A percentile compares a stretch with the other conserved stretches of the same genome.
These are phyloP conservation scores for Beauveria brongniartii DNA, from an alignment of 2,329 filamentous ascomycete species.

Conservation along the genomic window DNA sequence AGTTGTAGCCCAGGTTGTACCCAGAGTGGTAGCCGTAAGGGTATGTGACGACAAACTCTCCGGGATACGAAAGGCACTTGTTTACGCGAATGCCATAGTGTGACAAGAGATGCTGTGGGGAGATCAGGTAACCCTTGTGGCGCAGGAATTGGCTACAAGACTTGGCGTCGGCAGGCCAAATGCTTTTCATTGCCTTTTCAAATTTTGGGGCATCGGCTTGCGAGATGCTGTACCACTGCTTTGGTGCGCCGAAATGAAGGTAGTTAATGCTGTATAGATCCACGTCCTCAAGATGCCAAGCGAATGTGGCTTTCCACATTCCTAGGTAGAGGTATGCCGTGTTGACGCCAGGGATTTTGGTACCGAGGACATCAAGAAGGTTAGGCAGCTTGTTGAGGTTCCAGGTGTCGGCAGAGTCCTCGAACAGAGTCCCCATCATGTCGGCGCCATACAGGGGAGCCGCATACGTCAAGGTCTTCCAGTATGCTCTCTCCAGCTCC, in stretches of 20 bases:
- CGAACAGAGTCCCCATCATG: conserved; percentile 90
- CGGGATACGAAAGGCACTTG: conserved; percentile 88
- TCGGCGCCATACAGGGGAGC: conserved; percentile 93
- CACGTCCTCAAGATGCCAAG: conserved; percentile 97
- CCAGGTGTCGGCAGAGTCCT: conserved; percentile 76
- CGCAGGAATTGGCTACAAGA: conserved; percentile 92
- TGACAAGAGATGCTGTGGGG: conserved; percentile 75
- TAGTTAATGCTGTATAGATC: conserved; percentile 99
- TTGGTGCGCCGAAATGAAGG: conserved; percentile 95
- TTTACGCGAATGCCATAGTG: conserved; percentile 96
- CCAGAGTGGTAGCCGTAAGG: conserved; percentile 98
- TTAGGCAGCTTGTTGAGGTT: conserved; percentile 94
- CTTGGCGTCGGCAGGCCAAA: conserved; percentile 93
- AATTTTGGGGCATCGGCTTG: conserved; percentile 90
- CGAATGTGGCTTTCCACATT: conserved; percentile 99
- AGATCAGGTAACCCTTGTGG: conserved; percentile 96
- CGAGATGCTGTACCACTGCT: conserved; percentile 99
- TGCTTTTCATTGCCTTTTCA: conserved; percentile 87
- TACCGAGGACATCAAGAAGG: conserved; percentile 84
- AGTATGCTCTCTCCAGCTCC: conserved; percentile 89
- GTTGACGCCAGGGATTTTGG: conserved; percentile 94
- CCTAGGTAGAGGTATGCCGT: conserved; percentile 95
- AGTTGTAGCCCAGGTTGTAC: conserved; percentile 97
- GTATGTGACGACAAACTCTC: conserved; percentile 97
- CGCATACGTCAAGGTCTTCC: conserved; percentile 95